These are phyloP conservation scores for Scutellaria barbata DNA, from an alignment of 257 asterid species.

Conservation along the genomic window DNA sequence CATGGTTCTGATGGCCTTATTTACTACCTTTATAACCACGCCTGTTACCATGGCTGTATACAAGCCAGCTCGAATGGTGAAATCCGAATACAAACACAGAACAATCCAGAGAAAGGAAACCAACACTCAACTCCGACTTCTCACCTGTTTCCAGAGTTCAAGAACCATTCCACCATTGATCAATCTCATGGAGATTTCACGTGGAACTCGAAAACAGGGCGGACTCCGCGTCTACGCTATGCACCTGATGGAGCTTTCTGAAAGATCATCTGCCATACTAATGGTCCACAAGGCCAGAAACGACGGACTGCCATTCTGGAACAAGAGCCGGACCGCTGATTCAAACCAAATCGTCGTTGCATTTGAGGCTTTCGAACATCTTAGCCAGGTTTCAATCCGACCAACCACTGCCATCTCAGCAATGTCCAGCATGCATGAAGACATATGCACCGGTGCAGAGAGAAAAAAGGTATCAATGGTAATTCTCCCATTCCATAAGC, in stretches of 20 bases:
- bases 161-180: slow-evolving; percentile 52
- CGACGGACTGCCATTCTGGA: slow-evolving; percentile 63
- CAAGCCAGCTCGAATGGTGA: slow-evolving; percentile 56
- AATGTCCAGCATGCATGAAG: slow-evolving; percentile 57
- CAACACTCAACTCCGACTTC: slow-evolving; percentile 42
- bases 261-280: slow-evolving; percentile 56
- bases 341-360: slow-evolving; percentile 52
- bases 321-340: slow-evolving; percentile 29
- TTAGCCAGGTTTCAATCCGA: slow-evolving; percentile 52
- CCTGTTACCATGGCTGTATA: slow-evolving; percentile 50
- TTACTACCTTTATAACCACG: slow-evolving; percentile 66
- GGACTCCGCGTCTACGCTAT: slow-evolving; percentile 65
- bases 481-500: slow-evolving; percentile 60
- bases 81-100: slow-evolving; percentile 45
- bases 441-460: slow-evolving; percentile 48
- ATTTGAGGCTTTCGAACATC: slow-evolving; percentile 57
- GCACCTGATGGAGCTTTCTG: slow-evolving; percentile 69
- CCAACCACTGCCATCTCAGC: slow-evolving; percentile 64
- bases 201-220: slow-evolving; percentile 50
- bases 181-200: slow-evolving; percentile 62
- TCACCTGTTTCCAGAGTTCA: slow-evolving; percentile 59
- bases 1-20: slow-evolving; percentile 63
- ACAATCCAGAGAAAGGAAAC: slow-evolving; percentile 49
- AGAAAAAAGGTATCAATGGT: slow-evolving; percentile 43
- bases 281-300: slow-evolving; percentile 68